A percentile compares a stretch with the other conserved stretches of the same genome.
These are phyloP conservation scores for Tolypocladium capitatum DNA, from an alignment of 2,329 filamentous ascomycete species.

Conservation along the genomic window DNA sequence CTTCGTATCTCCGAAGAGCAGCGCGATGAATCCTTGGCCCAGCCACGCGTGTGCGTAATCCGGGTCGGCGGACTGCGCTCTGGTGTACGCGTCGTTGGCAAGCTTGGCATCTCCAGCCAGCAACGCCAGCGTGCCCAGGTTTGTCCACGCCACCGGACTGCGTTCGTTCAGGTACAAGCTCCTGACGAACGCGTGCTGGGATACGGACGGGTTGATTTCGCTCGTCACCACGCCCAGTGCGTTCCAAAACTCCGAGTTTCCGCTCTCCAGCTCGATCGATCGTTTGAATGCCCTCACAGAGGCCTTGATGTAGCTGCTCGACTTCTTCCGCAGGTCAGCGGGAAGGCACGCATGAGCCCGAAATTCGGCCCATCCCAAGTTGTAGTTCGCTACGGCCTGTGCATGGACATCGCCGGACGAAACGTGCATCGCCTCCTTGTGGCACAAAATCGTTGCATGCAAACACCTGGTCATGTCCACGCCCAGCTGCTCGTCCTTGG, in stretches of 20 bases:
- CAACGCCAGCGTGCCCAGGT: constrained; percentile 75
- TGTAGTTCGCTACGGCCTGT: constrained; percentile 93
- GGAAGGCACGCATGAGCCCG: constrained; percentile 60
- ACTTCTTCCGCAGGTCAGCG: constrained; percentile 37
- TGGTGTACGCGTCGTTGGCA: constrained; percentile 81
- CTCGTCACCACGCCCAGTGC: constrained; percentile 85
- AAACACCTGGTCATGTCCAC: constrained; percentile 46
- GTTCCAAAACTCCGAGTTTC: constrained; percentile 96
- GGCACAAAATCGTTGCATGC: constrained; percentile 64
- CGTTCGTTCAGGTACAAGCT: constrained; percentile 88
- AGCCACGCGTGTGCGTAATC: constrained; percentile 91
- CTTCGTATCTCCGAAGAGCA: constrained; percentile 57
- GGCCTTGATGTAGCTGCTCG: constrained; percentile 60
- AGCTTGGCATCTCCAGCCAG: constrained; percentile 71
- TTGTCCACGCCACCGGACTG: constrained; percentile 77
- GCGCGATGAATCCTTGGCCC: constrained; percentile 76
- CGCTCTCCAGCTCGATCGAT: constrained; percentile 87
- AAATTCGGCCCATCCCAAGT: constrained; percentile 88
- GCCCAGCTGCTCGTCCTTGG: constrained; percentile 33
- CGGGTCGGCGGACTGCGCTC: constrained; percentile 86
- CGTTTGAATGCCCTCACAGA: constrained; percentile 87
- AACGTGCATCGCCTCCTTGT: constrained; percentile 72
- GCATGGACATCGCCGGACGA: constrained; percentile 67
- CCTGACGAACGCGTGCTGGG: constrained; percentile 86
- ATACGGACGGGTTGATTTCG: constrained; percentile 69